Evolutionary conservation across 371 early-diverging fungal species (phyloP).

Genomic region (Fennellomyces sp.): DNA sequence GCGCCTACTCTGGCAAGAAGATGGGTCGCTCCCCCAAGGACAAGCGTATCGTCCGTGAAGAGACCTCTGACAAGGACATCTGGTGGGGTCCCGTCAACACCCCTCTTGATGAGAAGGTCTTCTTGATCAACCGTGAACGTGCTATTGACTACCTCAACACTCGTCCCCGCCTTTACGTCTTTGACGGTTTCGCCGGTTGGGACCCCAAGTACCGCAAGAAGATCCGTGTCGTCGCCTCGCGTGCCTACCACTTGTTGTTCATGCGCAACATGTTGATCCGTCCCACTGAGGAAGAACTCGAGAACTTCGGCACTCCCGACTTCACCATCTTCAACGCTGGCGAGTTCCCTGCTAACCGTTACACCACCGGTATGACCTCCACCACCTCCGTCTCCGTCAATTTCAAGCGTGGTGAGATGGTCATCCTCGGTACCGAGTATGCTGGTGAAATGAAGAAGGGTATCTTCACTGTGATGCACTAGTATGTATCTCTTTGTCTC

Average conservation of each 20-base stretch:
- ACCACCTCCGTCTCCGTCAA: constrained; percentile 90
- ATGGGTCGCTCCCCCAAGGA: constrained; percentile 90
- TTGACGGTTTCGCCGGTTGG: constrained; percentile 96
- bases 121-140: constrained; percentile 94
- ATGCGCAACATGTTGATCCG: constrained; percentile 98
- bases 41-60: constrained; percentile 96
- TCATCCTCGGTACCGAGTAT: constrained; percentile 96
- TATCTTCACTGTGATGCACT: constrained; percentile 97
- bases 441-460: constrained; percentile 99
- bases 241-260: constrained; percentile 96
- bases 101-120: constrained; percentile 84
- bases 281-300: constrained; percentile 89
- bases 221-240: constrained; percentile 92
- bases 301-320: constrained; percentile 90
- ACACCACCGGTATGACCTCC: constrained; percentile 96
- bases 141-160: constrained; percentile 97
- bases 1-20: constrained; percentile 89
- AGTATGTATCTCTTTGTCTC: no score
- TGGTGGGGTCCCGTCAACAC: constrained; percentile 99
- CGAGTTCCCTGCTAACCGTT: constrained; percentile 94
- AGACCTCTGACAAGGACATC: constrained; percentile 76
- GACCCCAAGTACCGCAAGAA: constrained; percentile 96
- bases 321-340: constrained; percentile 97
- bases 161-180: constrained; percentile 91
- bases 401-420: constrained; percentile 81